These are phyloP conservation scores for Neurospora sp. DNA, from an alignment of 2,329 filamentous ascomycete species.

Conservation along the genomic window DNA sequence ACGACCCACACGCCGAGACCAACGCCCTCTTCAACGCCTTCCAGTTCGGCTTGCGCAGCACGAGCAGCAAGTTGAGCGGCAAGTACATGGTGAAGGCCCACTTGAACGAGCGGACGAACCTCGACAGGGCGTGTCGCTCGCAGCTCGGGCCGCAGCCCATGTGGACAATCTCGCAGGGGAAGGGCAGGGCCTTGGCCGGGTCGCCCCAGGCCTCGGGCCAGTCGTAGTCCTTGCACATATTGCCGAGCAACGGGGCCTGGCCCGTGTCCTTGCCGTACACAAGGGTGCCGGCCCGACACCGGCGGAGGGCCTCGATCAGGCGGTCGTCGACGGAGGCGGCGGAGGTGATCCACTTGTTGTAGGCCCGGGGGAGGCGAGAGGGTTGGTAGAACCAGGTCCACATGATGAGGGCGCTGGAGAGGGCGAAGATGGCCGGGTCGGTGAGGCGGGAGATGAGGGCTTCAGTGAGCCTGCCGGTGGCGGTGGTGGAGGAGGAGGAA, in stretches of 20 bases:
- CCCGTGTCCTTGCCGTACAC: constrained; percentile 66
- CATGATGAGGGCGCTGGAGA: constrained; percentile 69
- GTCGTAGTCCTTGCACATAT: constrained; percentile 62
- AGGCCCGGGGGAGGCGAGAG: constrained; percentile 57
- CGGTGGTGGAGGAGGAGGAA: constrained; percentile 31
- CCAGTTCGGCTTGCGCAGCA: constrained; percentile 39
- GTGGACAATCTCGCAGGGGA: constrained; percentile 77
- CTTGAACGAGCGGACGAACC: constrained; percentile 59
- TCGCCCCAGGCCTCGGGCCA: constrained; percentile 65
- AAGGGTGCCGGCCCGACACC: constrained; percentile 51
- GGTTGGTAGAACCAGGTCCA: constrained; percentile 81
- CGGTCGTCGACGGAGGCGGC: constrained; percentile 66
- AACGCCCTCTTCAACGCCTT: constrained; percentile 39
- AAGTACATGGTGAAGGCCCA: constrained; percentile 71
- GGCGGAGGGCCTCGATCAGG: constrained; percentile 63
- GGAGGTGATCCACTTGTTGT: constrained; percentile 73
- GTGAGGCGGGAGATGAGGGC: constrained; percentile 32
- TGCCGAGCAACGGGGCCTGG: constrained; percentile 54
- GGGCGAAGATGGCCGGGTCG: constrained; percentile 63
- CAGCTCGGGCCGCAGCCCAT: constrained; percentile 66
- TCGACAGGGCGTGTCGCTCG: constrained; percentile 60
- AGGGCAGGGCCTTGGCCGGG: constrained; percentile 56
- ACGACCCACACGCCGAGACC: constrained; percentile 56
- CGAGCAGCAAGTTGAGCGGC: constrained; percentile 59
- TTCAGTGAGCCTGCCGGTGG: constrained; percentile 25